Conservation (phyloP, 352 stramenopile genomes). For the Globisporangium ultimum region DNA sequence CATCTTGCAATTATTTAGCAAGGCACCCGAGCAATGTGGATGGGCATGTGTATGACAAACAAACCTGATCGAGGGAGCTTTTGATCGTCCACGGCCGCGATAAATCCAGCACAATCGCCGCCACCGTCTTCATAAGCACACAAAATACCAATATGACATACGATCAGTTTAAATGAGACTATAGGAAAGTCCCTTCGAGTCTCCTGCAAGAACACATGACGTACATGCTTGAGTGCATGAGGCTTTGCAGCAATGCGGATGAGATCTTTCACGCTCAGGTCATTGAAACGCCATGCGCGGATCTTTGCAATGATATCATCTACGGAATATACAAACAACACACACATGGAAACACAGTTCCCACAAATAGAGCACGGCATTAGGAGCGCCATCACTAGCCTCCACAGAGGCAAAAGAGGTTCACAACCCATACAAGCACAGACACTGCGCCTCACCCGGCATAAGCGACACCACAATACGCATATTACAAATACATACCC, state of each 20-base stretch:
- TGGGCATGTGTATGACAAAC: too few species aligned
- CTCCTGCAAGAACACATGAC: not conserved
- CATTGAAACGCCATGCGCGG: conserved; percentile 75
- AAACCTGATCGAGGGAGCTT: conserved; percentile 59
- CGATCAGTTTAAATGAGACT: too few species aligned
- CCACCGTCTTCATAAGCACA: conserved; percentile 39
- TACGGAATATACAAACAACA: conserved; percentile 2
- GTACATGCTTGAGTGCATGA: conserved; percentile 43
- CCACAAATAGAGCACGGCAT: not conserved
- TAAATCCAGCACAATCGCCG: conserved; percentile 65
- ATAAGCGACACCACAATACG: not conserved
- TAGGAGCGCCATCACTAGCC: not conserved
- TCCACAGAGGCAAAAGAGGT: not conserved
- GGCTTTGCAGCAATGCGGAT: conserved; percentile 65
- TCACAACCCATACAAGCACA: conserved; percentile 1
- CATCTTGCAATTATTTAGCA: not conserved
- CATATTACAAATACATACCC: conserved; percentile 15
- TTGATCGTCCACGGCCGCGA: conserved; percentile 83
- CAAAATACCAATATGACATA: too few species aligned
- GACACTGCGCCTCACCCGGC: not conserved
- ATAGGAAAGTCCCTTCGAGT: not conserved
- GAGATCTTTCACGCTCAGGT: conserved; percentile 64
- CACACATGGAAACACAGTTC: not conserved
- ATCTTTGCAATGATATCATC: conserved; percentile 79
- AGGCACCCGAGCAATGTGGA: too few species aligned